Evolutionary conservation across 179 eudicot genomes (phyloP).

Genomic region (Gypsophila paniculata): DNA sequence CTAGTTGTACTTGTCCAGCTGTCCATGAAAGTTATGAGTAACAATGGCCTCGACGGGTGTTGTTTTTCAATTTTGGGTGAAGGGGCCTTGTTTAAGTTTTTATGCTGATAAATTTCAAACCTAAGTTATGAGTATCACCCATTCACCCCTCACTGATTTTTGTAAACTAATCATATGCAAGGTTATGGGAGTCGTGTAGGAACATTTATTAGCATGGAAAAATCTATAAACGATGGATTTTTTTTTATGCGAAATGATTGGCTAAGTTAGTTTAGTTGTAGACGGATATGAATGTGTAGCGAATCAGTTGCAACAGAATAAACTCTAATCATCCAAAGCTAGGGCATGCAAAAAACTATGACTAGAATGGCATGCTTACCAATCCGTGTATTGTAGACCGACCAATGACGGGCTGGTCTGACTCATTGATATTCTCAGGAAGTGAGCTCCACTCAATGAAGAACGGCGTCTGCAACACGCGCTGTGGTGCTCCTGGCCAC

Average conservation of each 20-base stretch:
- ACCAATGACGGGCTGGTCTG: conserved; percentile 76
- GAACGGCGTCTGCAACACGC: conserved; percentile 68
- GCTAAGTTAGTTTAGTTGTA: too few species aligned
- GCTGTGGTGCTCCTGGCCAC: conserved; percentile 94
- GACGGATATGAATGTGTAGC: neutral
- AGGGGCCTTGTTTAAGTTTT: too few species aligned
- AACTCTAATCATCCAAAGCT: neutral
- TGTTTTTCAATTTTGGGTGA: too few species aligned
- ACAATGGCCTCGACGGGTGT: neutral
- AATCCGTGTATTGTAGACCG: conserved; percentile 64
- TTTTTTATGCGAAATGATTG: too few species aligned
- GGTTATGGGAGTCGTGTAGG: too few species aligned
- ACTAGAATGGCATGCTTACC: conserved; percentile 47
- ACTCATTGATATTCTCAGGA: conserved; percentile 57
- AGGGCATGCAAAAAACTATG: neutral
- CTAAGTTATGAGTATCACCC: too few species aligned
- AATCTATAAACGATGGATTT: too few species aligned
- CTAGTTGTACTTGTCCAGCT: too few species aligned
- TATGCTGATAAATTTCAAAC: too few species aligned
- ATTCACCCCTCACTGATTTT: too few species aligned
- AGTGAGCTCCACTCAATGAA: conserved; percentile 58
- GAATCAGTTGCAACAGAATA: neutral
- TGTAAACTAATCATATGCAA: too few species aligned
- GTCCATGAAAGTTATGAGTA: neutral
- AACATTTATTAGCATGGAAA: too few species aligned